Base-by-base conservation (phyloP, 768 basidiomycete species). In the Termitomyces sp. region DNA sequence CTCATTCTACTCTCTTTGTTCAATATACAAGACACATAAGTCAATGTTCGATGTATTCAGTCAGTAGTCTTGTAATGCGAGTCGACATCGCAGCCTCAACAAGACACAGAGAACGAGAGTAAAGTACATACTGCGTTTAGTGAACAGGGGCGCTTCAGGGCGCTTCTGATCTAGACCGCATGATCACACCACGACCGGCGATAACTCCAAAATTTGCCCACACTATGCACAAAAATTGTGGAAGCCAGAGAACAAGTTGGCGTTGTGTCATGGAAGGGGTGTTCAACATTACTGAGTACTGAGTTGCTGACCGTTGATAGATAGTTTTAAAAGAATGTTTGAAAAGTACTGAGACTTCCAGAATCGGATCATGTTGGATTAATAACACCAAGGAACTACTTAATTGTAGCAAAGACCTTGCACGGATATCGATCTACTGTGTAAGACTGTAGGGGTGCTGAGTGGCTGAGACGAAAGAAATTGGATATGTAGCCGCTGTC, bases 1-100 rank as follows among this genome's bases (percentile, higher is more conserved):
- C 22, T 43, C 52, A 52, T 53, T 35, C 39, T 16, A 4, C 15
- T 36, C 29, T 29, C 33, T 54, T 33, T 57, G 48, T 44, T 53
- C 31, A 27, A 50, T 29, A 44, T 53, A 9, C 52, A 49, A 53
- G 52, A 49, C 56, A 56, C 32, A 7, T 29, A 32, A 27, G 3
- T 31, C 27, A 23, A 31, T 23, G 20, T 25, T 27, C 20, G 29
- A 16, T 15, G 11, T 15, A 27, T 5, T 47, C n/a, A n/a, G 16
- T 35, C 48, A 32, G 32, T 40, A 48, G 27, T 42, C 29, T 41
- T 10, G 25, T 7, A 47, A 7, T 25, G 15, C 22, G 9, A 36
- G 2, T 36, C 22, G 35, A n/a, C n/a, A n/a, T 27, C 6, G n/a
- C 23, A 25, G 18, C 22, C 43, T 48, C 33, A n/a, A 23, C 18